Evolutionary conservation across 2,329 filamentous ascomycete species (phyloP).

Genomic region (Claviceps monticola): DNA sequence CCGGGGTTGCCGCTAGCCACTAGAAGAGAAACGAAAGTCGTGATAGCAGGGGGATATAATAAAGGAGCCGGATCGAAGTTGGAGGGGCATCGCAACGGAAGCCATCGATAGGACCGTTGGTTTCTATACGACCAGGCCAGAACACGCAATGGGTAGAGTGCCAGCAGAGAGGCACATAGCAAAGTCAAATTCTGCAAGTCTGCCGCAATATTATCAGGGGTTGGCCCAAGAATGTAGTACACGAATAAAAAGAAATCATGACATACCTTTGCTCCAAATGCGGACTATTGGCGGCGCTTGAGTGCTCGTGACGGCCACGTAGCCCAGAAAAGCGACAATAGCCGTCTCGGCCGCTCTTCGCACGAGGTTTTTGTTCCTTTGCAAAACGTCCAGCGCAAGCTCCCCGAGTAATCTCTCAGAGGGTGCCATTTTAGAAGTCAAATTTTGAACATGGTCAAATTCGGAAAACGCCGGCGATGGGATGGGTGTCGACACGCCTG

Average conservation of each 20-base stretch:
- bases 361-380: conserved; percentile 35
- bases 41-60: conserved; percentile 70
- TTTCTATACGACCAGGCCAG: conserved; percentile 31
- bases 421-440: conserved; percentile 9
- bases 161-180: conserved; percentile 26
- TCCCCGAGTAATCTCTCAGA: conserved; percentile 10
- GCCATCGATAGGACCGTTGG: conserved; percentile 20
- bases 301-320: conserved; percentile 32
- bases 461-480: conserved; percentile 33
- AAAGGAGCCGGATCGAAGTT: conserved; percentile 85
- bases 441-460: conserved; percentile 20
- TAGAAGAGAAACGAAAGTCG: conserved; percentile 63
- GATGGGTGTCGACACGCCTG: conserved; percentile 41
- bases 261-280: conserved; percentile 34
- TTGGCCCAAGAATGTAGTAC: neutral
- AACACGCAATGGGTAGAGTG: conserved; percentile 48
- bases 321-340: conserved; percentile 35
- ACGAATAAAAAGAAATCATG: neutral
- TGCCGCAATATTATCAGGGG: conserved; percentile 11
- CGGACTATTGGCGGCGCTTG: conserved; percentile 31
- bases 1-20: conserved; percentile 48
- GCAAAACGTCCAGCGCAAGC: conserved; percentile 15
- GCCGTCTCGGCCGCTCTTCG: conserved; percentile 39
- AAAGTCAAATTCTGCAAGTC: conserved; percentile 28
- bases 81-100: conserved; percentile 45